Evolutionary conservation across 495 filamentous ascomycete species (phyloP).

Genomic region (Penicillium nucicola): DNA sequence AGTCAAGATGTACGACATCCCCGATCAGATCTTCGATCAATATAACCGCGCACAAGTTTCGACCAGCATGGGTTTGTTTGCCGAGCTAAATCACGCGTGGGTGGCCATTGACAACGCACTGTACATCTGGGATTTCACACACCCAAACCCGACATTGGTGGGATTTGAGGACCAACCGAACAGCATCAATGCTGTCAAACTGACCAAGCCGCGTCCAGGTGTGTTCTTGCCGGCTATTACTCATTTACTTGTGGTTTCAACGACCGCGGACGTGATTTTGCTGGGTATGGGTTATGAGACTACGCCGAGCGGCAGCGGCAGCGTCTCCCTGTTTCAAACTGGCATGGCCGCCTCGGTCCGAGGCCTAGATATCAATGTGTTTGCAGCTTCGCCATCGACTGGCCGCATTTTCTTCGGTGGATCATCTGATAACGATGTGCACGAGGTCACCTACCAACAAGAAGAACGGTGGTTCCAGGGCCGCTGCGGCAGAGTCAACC

Average conservation of each 20-base stretch:
- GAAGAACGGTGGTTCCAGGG: conserved; percentile 94
- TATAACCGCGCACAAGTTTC: conserved; percentile 80
- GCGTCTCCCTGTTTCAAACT: conserved; percentile 77
- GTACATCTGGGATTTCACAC: conserved; percentile 96
- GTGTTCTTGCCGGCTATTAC: conserved; percentile 84
- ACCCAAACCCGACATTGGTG: conserved; percentile 80
- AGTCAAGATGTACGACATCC: conserved; percentile 76
- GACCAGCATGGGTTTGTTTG: conserved; percentile 89
- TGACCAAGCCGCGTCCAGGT: conserved; percentile 71
- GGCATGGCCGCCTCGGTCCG: conserved; percentile 71
- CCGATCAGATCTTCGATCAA: conserved; percentile 83
- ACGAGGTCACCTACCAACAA: conserved; percentile 92
- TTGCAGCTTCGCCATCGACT: conserved; percentile 69
- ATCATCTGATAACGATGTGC: conserved; percentile 75
- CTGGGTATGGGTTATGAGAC: conserved; percentile 69
- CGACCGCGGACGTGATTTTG: conserved; percentile 75
- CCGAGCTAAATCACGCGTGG: conserved; percentile 92
- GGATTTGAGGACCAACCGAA: conserved; percentile 88
- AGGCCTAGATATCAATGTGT: conserved; percentile 67
- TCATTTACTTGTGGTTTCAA: conserved; percentile 85
- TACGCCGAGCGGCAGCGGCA: conserved; percentile 59
- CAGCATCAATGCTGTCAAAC: conserved; percentile 78
- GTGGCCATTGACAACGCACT: conserved; percentile 91
- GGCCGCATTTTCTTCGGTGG: conserved; percentile 92
- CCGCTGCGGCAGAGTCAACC: conserved; percentile 77